Percentiles rank a stretch among this genome's conserved stretches.
Evolutionary conservation across 2,329 filamentous ascomycete genomes (phyloP).

Genomic region (Colletotrichum eleusines): DNA sequence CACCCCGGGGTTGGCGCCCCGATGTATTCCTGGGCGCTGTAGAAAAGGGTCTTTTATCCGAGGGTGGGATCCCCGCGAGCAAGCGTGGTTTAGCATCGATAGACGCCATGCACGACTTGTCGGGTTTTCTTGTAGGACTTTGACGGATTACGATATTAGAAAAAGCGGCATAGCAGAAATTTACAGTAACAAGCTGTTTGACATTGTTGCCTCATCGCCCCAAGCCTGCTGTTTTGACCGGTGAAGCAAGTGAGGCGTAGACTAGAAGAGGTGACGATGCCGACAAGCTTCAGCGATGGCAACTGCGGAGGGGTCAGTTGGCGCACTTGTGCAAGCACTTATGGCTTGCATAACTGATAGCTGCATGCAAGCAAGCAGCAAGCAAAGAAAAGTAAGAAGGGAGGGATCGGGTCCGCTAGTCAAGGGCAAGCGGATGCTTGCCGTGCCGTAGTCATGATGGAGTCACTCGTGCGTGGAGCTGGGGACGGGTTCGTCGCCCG

Average conservation of each 20-base stretch:
- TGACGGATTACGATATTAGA: neutral
- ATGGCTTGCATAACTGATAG: conserved; percentile 20
- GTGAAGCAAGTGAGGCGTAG: neutral
- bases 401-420: neutral
- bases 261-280: neutral
- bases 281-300: neutral
- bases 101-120: conserved; percentile 9
- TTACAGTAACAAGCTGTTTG: neutral
- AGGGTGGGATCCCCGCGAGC: neutral
- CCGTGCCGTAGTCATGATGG: conserved; percentile 18
- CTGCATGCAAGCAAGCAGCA: neutral
- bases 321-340: neutral
- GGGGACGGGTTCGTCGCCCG: conserved; percentile 7
- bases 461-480: conserved; percentile 11
- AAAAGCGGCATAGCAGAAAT: conserved; percentile 32
- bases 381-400: no score
- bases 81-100: conserved; percentile 11
- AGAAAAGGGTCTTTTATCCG: neutral
- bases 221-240: neutral
- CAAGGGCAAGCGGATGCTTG: neutral
- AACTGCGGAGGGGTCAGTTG: neutral
- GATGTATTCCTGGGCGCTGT: neutral
- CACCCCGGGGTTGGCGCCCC: neutral
- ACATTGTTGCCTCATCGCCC: neutral
- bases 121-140: neutral